Conservation (phyloP, 2,329 filamentous ascomycete species). For the Paramyrothecium sp. region DNA sequence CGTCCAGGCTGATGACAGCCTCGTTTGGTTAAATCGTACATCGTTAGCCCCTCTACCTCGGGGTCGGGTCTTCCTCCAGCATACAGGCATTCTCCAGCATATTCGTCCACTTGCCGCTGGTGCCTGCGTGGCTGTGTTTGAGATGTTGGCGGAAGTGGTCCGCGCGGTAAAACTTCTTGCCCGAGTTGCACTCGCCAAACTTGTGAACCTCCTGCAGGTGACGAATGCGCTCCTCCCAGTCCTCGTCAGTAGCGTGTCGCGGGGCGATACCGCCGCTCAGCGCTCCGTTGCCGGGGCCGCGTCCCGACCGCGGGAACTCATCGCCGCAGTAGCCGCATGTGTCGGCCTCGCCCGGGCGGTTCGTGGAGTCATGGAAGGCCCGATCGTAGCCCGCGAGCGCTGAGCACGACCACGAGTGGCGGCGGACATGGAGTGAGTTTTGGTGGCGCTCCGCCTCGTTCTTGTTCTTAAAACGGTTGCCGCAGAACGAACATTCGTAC, state of each 20-base stretch:
- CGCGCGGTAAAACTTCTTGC: constrained; percentile 96
- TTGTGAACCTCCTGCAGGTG: constrained; percentile 93
- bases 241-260: constrained; percentile 66
- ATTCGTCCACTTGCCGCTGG: constrained; percentile 98
- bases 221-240: constrained; percentile 84
- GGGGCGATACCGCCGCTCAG: constrained; percentile 32
- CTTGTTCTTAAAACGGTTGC: constrained; percentile 98
- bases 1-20: background rate
- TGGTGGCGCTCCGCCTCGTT: constrained; percentile 96
- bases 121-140: constrained; percentile 95
- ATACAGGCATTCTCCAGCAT: constrained; percentile 96
- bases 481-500: constrained; percentile 89
- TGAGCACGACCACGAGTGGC: constrained; percentile 96
- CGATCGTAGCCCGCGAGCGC: constrained; percentile 75
- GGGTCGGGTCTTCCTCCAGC: constrained; percentile 70
- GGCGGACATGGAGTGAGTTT: constrained; percentile 87
- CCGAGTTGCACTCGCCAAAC: constrained; percentile 95
- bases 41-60: constrained; percentile 19
- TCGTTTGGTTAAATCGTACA: background rate
- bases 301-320: constrained; percentile 67
- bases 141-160: constrained; percentile 98
- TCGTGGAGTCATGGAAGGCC: constrained; percentile 81
- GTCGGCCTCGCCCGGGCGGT: constrained; percentile 66
- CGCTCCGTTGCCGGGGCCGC: constrained; percentile 29
- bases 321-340: constrained; percentile 94